Evolutionary conservation across 1,284 basidiomycete genomes (phyloP), one percentile per base, ranked within the genome.

Genomic region (Omphalotus olearius): DNA sequence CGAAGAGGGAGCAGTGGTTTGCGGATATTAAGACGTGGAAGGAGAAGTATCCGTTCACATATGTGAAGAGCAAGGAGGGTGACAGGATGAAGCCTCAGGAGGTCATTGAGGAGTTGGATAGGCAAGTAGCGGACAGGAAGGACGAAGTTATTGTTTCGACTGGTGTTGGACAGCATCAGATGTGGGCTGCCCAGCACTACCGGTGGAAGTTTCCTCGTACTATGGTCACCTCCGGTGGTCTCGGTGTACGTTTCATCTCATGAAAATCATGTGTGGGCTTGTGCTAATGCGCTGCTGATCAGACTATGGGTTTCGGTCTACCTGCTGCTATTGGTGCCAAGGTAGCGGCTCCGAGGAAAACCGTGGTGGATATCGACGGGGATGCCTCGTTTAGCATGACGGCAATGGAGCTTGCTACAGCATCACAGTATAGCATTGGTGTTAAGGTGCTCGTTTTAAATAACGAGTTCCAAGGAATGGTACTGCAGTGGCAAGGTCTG

Each of bases 331-430:
- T 99, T 56, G 96, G 96, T 46, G 96, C 95, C 59, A 98, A 99
- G 72, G 95, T 98, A 25, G 97, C 92, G 20, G 88, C 88, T 4
- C 96, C 96, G 0, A 73, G 95, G 33, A 98, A 98, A 75, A 90
- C 83, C 53, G 95, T 99, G 50, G 77, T 99, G 44, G 94, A 99
- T 70, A 88, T 99, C 60, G 96, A 99, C 64, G 96, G 96, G 26
- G 96, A 99, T 65, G 96, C 96, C 0, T 96, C 92, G 13, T 96
- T 98, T 73, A 95, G 90, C 63, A 99, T 99, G 97, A 98, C 96
- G 2, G 95, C 93, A 0, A 99, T 98, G 97, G 97, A 99, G 72
- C 84, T 98, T 49, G 87, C 88, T 18, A 99, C 96, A 0, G 96
- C 96, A 3, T 79, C 88, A 23, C 91, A 96, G 67, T 95, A 83